Evolutionary conservation across 169 alveolate genomes (phyloP).

Genomic region (Plasmodium reichenowi): DNA sequence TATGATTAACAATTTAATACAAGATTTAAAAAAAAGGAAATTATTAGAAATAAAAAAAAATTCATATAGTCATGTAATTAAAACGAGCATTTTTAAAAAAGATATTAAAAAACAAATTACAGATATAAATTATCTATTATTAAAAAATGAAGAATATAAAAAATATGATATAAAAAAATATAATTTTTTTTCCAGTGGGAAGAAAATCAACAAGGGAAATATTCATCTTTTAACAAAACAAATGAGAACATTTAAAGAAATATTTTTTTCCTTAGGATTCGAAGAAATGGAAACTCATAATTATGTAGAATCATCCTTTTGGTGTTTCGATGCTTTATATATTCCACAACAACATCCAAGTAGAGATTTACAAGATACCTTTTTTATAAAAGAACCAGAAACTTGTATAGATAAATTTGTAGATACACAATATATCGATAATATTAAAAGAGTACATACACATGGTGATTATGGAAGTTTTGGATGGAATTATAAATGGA

Average conservation of each 20-base stretch:
- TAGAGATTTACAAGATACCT: slow-evolving; percentile 99
- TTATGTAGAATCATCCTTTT: slow-evolving; percentile 98
- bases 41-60: slow-evolving; percentile 37
- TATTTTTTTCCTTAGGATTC: slow-evolving; percentile 94
- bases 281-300: slow-evolving; percentile 99
- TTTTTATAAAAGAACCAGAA: slow-evolving; percentile 91
- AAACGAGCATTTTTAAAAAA: slow-evolving; percentile 37
- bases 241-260: slow-evolving; percentile 88
- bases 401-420: background rate
- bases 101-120: slow-evolving; percentile 48
- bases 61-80: slow-evolving; percentile 16
- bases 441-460: slow-evolving; percentile 95
- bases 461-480: slow-evolving; percentile 95
- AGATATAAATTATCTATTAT: slow-evolving; percentile 19
- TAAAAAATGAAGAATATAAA: slow-evolving; percentile 57
- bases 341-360: slow-evolving; percentile 99
- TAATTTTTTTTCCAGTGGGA: slow-evolving; percentile 89
- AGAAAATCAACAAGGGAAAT: slow-evolving; percentile 89
- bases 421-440: slow-evolving; percentile 89
- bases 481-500: slow-evolving; percentile 99
- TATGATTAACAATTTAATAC: background rate
- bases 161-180: slow-evolving; percentile 85
- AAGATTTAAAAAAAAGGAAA: slow-evolving; percentile 40
- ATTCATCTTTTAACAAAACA: slow-evolving; percentile 92
- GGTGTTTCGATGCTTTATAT: slow-evolving; percentile 99